phyloP scores from a whole-genome alignment of 106 monocot species.

The Dioscorea zingiberensis region DNA sequence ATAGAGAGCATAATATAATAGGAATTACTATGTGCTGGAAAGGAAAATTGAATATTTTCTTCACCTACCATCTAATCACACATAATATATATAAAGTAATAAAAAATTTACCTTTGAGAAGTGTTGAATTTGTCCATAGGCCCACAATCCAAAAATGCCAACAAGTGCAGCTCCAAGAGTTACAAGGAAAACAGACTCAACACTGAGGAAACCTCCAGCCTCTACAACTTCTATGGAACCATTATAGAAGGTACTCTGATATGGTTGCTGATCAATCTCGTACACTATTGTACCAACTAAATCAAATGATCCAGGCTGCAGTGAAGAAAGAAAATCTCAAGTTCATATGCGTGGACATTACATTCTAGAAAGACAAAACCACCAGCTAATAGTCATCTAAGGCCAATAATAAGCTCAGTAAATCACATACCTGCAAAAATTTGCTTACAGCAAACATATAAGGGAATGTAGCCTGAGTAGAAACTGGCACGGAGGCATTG shows the following conservation, averaged over 20 bases:
- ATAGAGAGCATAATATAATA: too few relatives aligned
- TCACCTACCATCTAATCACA: too few relatives aligned
- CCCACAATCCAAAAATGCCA: slow-evolving; percentile 74
- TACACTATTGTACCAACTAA: slow-evolving; percentile 90
- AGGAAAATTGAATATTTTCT: too few relatives aligned
- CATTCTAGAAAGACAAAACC: too few relatives aligned
- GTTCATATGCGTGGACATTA: too few relatives aligned
- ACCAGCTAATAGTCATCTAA: too few relatives aligned
- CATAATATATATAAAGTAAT: too few relatives aligned
- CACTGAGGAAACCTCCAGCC: slow-evolving; percentile 76
- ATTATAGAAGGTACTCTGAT: slow-evolving; percentile 83
- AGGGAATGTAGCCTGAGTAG: slow-evolving; percentile 82
- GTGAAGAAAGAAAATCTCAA: not conserved
- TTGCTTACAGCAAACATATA: slow-evolving; percentile 89
- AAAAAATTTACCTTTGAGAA: slow-evolving; percentile 67
- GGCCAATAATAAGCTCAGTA: too few relatives aligned
- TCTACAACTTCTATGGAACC: slow-evolving; percentile 94
- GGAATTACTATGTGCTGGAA: too few relatives aligned
- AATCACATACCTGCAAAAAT: slow-evolving; percentile 63
- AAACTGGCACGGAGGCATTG: slow-evolving; percentile 73
- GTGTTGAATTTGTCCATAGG: slow-evolving; percentile 77
- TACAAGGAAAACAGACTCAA: slow-evolving; percentile 92
- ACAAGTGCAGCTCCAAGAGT: slow-evolving; percentile 68
- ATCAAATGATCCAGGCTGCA: slow-evolving; percentile 93
- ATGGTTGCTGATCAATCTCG: slow-evolving; percentile 90